A percentile compares a stretch with the other conserved stretches of the same genome.
Evolutionary conservation across 208 protist species (phyloP).

Genomic region (Leishmania arabica): DNA sequence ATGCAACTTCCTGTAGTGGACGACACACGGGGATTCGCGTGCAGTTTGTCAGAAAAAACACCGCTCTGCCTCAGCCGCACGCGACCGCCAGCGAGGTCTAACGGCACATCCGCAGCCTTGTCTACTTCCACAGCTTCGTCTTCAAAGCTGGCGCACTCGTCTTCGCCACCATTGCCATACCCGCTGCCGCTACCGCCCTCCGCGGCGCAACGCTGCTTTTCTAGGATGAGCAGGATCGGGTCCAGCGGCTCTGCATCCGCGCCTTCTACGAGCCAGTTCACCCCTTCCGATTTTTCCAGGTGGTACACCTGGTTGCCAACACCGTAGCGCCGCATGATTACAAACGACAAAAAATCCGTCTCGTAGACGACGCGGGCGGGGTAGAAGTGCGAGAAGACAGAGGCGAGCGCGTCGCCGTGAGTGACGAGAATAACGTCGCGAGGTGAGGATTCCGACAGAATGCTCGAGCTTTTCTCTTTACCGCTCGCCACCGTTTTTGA

Average conservation of each 20-base stretch:
- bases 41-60: background rate
- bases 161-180: background rate
- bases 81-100: constrained; percentile 19
- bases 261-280: constrained; percentile 65
- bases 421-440: constrained; percentile 66
- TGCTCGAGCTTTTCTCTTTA: background rate
- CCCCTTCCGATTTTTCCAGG: constrained; percentile 46
- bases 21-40: background rate
- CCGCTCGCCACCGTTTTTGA: background rate
- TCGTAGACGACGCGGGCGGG: constrained; percentile 74
- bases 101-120: constrained; percentile 4
- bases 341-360: constrained; percentile 73
- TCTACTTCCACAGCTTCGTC: constrained; percentile 26
- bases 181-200: background rate
- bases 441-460: background rate
- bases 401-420: constrained; percentile 79
- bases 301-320: constrained; percentile 39
- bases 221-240: constrained; percentile 15
- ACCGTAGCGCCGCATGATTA: constrained; percentile 54
- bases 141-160: background rate
- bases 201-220: constrained; percentile 14
- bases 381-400: constrained; percentile 64
- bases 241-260: constrained; percentile 40
- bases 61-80: background rate
- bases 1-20: background rate